Base-by-base conservation (phyloP, 2,329 filamentous ascomycete genomes). In the Calcarisporium arbuscula region DNA sequence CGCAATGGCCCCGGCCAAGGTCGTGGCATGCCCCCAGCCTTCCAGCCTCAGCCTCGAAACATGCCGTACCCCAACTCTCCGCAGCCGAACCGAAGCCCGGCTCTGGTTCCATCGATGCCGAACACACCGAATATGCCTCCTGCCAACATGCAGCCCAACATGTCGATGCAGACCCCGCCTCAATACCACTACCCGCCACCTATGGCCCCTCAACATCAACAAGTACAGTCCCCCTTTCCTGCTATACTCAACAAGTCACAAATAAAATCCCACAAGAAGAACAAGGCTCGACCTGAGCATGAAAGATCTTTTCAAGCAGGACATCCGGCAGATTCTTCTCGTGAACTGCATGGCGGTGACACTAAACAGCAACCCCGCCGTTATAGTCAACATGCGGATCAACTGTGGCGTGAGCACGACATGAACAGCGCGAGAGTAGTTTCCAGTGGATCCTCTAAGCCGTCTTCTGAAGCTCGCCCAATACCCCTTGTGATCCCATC, bases 61-160 rank as follows among this genome's bases (percentile, higher is more conserved):
- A 66, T 74, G 56, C 61, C 59, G 28, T 68, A 68, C 45, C 59
- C 48, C 27, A 80, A 80, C 64, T 84, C 80, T 26, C 81, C 80
- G 23, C 77, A 81, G 50, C 73, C 80, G 44, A 62, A 67, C 35
- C 72, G 74, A 53, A 82, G 82, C 65, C 75, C 83, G 42, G 78
- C 80, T 20, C 65, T 84, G 36, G 64, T 77, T 19, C 74, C 74
- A 36, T 77, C 79, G 22, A 72, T 82, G 49, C 80, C 82, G 38
- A 73, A 73, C 43, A 84, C 81, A 19, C 80, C 85, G 42, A 77
- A 82, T 64, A 80, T 80, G 79, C 73, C 56, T 37, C 66, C 70
- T 27, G 73, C 72, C 32, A 70, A 70, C 44, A 74, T 75, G 53
- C 61, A 62, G 41, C 56, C 56, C 4, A 53, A 54, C 36, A 80